Evolutionary conservation across 768 basidiomycete genomes (phyloP), one percentile per base, ranked within the genome.

Genomic region (Suillus fuscotomentosus): DNA sequence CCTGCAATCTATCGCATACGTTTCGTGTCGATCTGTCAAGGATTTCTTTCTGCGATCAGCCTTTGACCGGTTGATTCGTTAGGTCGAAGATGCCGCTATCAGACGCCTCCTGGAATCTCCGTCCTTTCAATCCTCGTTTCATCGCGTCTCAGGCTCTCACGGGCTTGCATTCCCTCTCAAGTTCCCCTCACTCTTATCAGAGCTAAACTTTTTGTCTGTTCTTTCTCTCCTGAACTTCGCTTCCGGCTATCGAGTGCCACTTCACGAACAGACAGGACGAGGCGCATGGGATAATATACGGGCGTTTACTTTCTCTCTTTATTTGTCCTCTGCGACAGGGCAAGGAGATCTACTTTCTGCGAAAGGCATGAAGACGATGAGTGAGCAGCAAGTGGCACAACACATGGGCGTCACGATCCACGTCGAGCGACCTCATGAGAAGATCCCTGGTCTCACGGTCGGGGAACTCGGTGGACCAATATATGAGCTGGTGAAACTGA

Each of bases 261-360:
- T 96, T 45, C 92, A 92, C 74, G 76, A 77, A 15, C 85, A 86
- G 63, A 89, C 89, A 3, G 86, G 88, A 15, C 86, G 92, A 48
- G 93, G 94, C 24, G 92, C 92, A 66, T 94, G 88, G 84, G 91
- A 95, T 74, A 87, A 86, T 62, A 91, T 95, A 70, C 84, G 90
- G 60, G 88, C 87, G 3, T 83, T 96, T 60, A 80, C 86, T 38
- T 86, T 94, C 70, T 83, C 87, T 15, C 76, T 93, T 67, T 93
- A 89, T 75, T 81, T 95, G 66, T 82, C 86, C 34, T 88, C 89
- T 5, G 77, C 84, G 8, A 74, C 81, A 10, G 85, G 84, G 27
- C 83, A 82, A 27, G 76, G 71, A 11, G 85, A 90, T 71, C 71
- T 88, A 15, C 80, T 95, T 24, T 86, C 88, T 38, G 86, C 93